Evolutionary conservation across 2,329 filamentous ascomycete species (phyloP).

Genomic region (Colletotrichum musae): DNA sequence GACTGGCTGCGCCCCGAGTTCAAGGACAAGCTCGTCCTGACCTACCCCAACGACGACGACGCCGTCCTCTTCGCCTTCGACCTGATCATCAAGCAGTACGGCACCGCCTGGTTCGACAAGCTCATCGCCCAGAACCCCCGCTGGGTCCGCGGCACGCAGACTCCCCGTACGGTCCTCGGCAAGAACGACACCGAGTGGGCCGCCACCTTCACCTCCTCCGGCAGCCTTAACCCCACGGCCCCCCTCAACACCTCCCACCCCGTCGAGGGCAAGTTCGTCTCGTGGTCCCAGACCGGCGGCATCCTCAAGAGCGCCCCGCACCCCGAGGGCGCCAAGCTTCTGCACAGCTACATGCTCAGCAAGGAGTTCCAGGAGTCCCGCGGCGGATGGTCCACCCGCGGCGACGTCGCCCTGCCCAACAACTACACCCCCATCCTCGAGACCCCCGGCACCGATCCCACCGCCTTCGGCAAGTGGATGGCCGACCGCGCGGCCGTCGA

Average conservation of each 20-base stretch:
- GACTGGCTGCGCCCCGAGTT: slow-evolving; percentile 64
- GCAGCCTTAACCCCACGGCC: slow-evolving; percentile 39
- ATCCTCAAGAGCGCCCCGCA: slow-evolving; percentile 65
- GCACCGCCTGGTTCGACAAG: slow-evolving; percentile 61
- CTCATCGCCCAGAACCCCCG: slow-evolving; percentile 63
- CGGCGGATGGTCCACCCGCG: slow-evolving; percentile 52
- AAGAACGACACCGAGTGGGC: slow-evolving; percentile 48
- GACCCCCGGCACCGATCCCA: slow-evolving; percentile 52
- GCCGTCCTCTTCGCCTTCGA: slow-evolving; percentile 67
- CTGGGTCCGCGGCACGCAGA: slow-evolving; percentile 67
- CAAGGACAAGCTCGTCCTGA: slow-evolving; percentile 68
- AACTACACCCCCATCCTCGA: slow-evolving; percentile 50
- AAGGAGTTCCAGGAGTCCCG: slow-evolving; percentile 53
- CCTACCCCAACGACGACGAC: slow-evolving; percentile 72
- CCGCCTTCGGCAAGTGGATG: slow-evolving; percentile 59
- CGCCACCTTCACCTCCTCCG: slow-evolving; percentile 52
- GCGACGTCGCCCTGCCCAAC: slow-evolving; percentile 49
- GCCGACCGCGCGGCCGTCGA: slow-evolving; percentile 57
- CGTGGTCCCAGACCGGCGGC: slow-evolving; percentile 63
- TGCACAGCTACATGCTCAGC: slow-evolving; percentile 62
- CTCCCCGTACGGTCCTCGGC: slow-evolving; percentile 54
- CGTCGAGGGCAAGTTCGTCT: slow-evolving; percentile 57
- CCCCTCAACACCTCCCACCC: slow-evolving; percentile 50
- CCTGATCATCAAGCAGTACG: slow-evolving; percentile 60
- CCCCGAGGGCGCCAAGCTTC: slow-evolving; percentile 65